Conservation (phyloP, 2,329 filamentous ascomycete species). For the Aureobasidium sp. region DNA sequence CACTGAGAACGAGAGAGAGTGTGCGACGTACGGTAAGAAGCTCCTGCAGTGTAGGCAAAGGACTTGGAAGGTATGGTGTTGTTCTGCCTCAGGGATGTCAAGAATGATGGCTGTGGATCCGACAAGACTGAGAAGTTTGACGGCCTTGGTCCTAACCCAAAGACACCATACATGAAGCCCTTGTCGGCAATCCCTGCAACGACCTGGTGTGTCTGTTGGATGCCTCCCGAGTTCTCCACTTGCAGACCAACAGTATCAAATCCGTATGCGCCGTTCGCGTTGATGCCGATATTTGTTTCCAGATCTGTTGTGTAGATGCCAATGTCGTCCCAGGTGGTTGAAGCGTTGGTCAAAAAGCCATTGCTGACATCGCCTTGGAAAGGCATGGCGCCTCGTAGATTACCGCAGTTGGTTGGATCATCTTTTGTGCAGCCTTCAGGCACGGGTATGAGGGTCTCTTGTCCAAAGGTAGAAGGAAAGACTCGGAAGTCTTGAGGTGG, state of each 20-base stretch:
- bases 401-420: constrained; percentile 24
- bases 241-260: constrained; percentile 30
- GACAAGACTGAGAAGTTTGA: constrained; percentile 35
- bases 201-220: constrained; percentile 28
- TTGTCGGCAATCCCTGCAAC: constrained; percentile 31
- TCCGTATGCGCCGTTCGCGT: constrained; percentile 30
- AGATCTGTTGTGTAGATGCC: constrained; percentile 30
- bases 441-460: constrained; percentile 30
- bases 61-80: constrained; percentile 31
- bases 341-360: constrained; percentile 27
- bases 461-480: constrained; percentile 27
- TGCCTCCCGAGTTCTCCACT: constrained; percentile 21
- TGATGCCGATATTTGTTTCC: constrained; percentile 24
- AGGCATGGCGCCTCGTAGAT: constrained; percentile 25
- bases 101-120: constrained; percentile 26
- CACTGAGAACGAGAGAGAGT: neutral
- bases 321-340: constrained; percentile 28
- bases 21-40: constrained; percentile 21
- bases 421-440: constrained; percentile 29
- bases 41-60: constrained; percentile 38
- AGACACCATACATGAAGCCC: constrained; percentile 32
- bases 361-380: constrained; percentile 22
- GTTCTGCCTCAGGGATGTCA: constrained; percentile 27
- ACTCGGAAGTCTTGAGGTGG: constrained; percentile 19
- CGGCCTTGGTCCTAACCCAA: constrained; percentile 32